These are phyloP conservation scores for Lepidium aucheri DNA, from an alignment of 345 rosid species.

Conservation along the genomic window DNA sequence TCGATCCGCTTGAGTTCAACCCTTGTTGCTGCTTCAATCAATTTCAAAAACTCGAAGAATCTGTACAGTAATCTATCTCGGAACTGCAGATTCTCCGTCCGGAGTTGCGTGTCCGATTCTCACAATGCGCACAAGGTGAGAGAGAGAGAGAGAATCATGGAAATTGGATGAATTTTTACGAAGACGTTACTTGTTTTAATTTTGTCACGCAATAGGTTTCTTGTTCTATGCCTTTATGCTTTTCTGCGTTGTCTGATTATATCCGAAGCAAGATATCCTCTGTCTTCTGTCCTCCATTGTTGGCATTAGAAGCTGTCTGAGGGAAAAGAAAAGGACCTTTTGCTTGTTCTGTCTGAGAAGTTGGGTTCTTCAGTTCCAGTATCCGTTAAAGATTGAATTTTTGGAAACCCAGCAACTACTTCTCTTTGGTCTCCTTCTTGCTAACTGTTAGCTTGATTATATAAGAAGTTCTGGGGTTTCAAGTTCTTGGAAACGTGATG, in stretches of 20 bases:
- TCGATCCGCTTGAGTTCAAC: slow-evolving; percentile 20
- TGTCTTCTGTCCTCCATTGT: no score
- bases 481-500: background rate
- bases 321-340: background rate
- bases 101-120: slow-evolving; percentile 26
- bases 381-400: background rate
- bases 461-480: no score
- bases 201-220: slow-evolving; percentile 9
- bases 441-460: no score
- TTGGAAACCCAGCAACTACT: background rate
- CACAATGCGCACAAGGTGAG: slow-evolving; percentile 43
- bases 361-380: background rate
- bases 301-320: background rate
- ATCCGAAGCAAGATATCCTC: no score
- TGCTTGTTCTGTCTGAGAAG: background rate
- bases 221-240: background rate
- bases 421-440: no score
- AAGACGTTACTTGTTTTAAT: slow-evolving; percentile 3
- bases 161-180: background rate
- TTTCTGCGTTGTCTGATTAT: no score
- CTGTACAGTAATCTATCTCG: slow-evolving; percentile 16
- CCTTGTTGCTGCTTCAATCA: slow-evolving; percentile 23
- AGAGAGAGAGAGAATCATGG: background rate
- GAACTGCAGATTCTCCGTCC: slow-evolving; percentile 41
- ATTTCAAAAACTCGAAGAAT: slow-evolving; percentile 12